Conservation (phyloP, 2,329 filamentous ascomycete species). For the Diaporthe citrichinensis region DNA sequence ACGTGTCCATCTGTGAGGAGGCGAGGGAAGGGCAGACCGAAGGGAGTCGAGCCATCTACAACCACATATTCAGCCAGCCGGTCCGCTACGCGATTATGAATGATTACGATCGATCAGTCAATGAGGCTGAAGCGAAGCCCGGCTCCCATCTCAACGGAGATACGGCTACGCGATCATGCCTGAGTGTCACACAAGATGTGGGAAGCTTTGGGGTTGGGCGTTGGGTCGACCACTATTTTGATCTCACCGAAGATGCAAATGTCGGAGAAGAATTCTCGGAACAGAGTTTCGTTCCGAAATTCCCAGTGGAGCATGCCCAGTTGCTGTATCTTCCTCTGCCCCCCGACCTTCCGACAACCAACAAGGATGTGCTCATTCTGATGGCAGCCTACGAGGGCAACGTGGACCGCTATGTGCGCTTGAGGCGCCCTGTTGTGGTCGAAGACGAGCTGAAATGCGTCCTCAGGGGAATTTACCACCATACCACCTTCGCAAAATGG, state of each 20-base stretch:
- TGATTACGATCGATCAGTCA: constrained; percentile 1
- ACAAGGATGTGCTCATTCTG: constrained; percentile 14
- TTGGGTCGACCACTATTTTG: background rate
- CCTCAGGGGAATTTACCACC: background rate
- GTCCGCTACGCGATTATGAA: constrained; percentile 12
- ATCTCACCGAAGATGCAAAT: constrained; percentile 15
- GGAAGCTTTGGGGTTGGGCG: background rate
- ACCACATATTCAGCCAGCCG: background rate
- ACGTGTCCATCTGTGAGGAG: constrained; percentile 6
- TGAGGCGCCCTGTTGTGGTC: background rate
- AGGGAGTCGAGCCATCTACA: background rate
- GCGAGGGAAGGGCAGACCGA: background rate
- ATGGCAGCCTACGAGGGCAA: constrained; percentile 27
- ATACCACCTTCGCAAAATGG: constrained; percentile 3
- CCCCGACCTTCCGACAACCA: background rate
- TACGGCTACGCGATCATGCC: background rate
- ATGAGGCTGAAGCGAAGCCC: background rate
- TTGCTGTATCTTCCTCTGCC: background rate
- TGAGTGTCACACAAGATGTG: background rate
- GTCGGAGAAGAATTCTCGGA: background rate
- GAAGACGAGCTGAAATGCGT: background rate
- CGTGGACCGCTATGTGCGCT: constrained; percentile 8
- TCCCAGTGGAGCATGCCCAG: background rate
- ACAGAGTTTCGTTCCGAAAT: background rate
- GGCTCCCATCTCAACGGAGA: constrained; percentile 11